These are phyloP conservation scores for Quercus variabilis DNA, from an alignment of 306 rosid genomes.

Conservation along the genomic window DNA sequence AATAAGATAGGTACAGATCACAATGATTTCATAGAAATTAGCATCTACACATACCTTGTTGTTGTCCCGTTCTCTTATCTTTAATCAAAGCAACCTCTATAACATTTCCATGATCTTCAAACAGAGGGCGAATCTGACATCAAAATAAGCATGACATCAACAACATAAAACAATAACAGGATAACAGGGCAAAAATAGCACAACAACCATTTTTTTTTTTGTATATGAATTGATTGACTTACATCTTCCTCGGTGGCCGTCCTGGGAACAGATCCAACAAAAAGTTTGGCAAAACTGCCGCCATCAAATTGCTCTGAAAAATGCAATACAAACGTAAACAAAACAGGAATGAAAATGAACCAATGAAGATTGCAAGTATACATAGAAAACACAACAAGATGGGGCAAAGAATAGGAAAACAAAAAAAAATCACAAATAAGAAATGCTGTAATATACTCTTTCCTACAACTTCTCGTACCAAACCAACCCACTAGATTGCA, in stretches of 20 bases:
- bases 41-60: constrained; percentile 66
- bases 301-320: constrained; percentile 60
- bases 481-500: too few species aligned
- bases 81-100: constrained; percentile 89
- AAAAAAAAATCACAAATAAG: too few species aligned
- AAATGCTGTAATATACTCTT: too few species aligned
- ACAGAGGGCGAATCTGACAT: constrained; percentile 82
- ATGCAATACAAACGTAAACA: not conserved
- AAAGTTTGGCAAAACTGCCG: constrained; percentile 78
- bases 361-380: not conserved
- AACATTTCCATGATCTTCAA: constrained; percentile 91
- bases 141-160: not conserved
- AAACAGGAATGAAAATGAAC: not conserved
- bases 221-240: constrained; percentile 15
- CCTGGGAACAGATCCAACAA: constrained; percentile 92
- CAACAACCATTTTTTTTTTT: not conserved
- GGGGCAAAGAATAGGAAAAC: not conserved
- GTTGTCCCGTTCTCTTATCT: constrained; percentile 93
- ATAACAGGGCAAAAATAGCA: not conserved
- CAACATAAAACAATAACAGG: not conserved
- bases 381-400: not conserved
- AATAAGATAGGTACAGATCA: constrained; percentile 53
- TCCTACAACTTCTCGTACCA: too few species aligned
- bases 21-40: constrained; percentile 35
- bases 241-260: constrained; percentile 88